These are phyloP conservation scores for Arxiozyma bovina DNA, from an alignment of 1,139 yeast genomes.

Conservation along the genomic window DNA sequence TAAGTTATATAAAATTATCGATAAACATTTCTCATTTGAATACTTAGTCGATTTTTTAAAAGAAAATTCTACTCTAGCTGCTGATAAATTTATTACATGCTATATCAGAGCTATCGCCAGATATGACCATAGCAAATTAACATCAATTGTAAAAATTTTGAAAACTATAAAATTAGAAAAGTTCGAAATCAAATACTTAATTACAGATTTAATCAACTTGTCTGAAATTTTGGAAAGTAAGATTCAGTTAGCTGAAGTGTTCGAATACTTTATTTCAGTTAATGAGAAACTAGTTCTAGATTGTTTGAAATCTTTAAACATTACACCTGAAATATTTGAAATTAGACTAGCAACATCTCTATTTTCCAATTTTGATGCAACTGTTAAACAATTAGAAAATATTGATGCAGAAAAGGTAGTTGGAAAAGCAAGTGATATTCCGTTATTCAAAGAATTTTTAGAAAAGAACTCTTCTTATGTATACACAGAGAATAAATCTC, in stretches of 20 bases:
- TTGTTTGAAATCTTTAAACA: constrained; percentile 34
- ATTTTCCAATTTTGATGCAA: constrained; percentile 22
- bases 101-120: constrained; percentile 34
- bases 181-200: constrained; percentile 33
- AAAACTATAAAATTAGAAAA: constrained; percentile 30
- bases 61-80: constrained; percentile 19
- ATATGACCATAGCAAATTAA: constrained; percentile 32
- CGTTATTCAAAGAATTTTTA: constrained; percentile 28
- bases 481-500: constrained; percentile 24
- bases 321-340: constrained; percentile 52
- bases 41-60: constrained; percentile 23
- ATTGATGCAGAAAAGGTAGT: constrained; percentile 27
- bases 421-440: constrained; percentile 22
- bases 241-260: constrained; percentile 34
- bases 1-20: constrained; percentile 31
- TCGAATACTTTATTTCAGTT: constrained; percentile 39
- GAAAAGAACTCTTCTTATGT: constrained; percentile 26
- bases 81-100: constrained; percentile 32
- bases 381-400: constrained; percentile 28
- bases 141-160: constrained; percentile 27
- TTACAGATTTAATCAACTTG: constrained; percentile 32
- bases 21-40: constrained; percentile 18
- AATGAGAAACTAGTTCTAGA: constrained; percentile 38
- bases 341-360: constrained; percentile 59
- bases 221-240: constrained; percentile 34